These are phyloP conservation scores for Lichina pygmaea DNA, from an alignment of 495 filamentous ascomycete species.

Conservation along the genomic window DNA sequence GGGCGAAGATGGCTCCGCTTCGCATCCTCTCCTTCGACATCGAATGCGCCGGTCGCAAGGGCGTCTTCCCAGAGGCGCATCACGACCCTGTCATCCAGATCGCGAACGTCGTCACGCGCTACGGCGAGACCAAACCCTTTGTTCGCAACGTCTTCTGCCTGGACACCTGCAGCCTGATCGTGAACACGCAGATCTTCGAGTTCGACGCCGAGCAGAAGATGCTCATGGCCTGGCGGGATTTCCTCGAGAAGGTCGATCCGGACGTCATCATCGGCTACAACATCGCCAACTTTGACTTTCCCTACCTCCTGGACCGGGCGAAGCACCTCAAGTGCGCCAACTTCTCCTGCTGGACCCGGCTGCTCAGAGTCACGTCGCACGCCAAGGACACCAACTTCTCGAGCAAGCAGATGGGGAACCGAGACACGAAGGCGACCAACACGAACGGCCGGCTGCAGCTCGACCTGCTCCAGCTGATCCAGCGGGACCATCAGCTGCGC, in stretches of 20 bases:
- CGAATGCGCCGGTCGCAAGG: conserved; percentile 91
- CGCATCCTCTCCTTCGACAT: conserved; percentile 93
- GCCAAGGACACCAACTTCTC: conserved; percentile 62
- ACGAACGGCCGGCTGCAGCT: conserved; percentile 85
- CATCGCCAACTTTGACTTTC: conserved; percentile 96
- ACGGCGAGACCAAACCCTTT: conserved; percentile 88
- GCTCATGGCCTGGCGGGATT: conserved; percentile 71
- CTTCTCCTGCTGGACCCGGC: conserved; percentile 70
- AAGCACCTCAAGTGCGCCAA: conserved; percentile 44
- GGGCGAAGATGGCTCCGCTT: conserved; percentile 94
- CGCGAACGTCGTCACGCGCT: conserved; percentile 86
- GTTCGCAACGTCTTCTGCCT: conserved; percentile 89
- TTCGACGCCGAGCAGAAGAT: conserved; percentile 59
- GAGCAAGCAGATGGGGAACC: conserved; percentile 96
- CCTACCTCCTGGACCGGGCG: conserved; percentile 79
- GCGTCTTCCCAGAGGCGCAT: conserved; percentile 81
- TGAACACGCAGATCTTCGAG: conserved; percentile 78
- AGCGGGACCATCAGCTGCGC: conserved; percentile 78
- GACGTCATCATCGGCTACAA: conserved; percentile 99
- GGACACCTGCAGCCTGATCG: conserved; percentile 71
- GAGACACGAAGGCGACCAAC: conserved; percentile 79
- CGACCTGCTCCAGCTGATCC: conserved; percentile 76
- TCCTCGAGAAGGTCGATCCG: conserved; percentile 74
- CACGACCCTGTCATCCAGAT: conserved; percentile 95
- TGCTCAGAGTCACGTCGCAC: conserved; percentile 33